Evolutionary conservation across 306 rosid species (phyloP).

Genomic region (Luffa acutangula): DNA sequence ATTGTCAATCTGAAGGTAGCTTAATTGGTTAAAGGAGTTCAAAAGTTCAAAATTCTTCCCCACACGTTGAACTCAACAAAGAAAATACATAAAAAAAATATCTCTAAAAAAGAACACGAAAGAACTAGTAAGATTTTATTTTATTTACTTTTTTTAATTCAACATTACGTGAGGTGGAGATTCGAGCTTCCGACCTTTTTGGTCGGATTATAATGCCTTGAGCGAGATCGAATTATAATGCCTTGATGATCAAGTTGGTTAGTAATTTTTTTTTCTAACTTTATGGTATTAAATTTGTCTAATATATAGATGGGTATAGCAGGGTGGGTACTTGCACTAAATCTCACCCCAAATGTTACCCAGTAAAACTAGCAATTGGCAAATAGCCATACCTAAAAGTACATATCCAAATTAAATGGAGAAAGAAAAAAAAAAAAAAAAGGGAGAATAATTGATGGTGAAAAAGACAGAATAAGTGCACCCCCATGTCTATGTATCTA

Average conservation of each 20-base stretch:
- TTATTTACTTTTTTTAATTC: too few species aligned
- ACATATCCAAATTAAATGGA: neutral
- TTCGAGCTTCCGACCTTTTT: too few species aligned
- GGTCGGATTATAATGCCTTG: too few species aligned
- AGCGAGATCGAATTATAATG: too few species aligned
- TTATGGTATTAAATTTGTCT: neutral
- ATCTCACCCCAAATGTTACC: neutral
- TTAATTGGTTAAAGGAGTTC: too few species aligned
- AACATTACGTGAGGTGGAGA: too few species aligned
- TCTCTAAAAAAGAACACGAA: neutral
- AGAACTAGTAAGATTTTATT: neutral
- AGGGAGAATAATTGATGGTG: neutral
- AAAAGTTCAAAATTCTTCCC: too few species aligned
- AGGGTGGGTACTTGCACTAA: neutral
- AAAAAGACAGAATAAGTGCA: slow-evolving; percentile 10
- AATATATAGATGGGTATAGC: neutral
- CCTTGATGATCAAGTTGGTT: too few species aligned
- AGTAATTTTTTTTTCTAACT: too few species aligned
- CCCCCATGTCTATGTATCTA: slow-evolving; percentile 2
- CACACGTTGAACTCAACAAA: too few species aligned
- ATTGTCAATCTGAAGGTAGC: too few species aligned
- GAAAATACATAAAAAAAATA: too few species aligned
- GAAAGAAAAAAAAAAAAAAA: neutral
- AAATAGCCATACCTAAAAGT: neutral
- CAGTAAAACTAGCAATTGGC: neutral